Evolutionary conservation across 305 asterid species (phyloP).

Genomic region (Euphrasia arctica): DNA sequence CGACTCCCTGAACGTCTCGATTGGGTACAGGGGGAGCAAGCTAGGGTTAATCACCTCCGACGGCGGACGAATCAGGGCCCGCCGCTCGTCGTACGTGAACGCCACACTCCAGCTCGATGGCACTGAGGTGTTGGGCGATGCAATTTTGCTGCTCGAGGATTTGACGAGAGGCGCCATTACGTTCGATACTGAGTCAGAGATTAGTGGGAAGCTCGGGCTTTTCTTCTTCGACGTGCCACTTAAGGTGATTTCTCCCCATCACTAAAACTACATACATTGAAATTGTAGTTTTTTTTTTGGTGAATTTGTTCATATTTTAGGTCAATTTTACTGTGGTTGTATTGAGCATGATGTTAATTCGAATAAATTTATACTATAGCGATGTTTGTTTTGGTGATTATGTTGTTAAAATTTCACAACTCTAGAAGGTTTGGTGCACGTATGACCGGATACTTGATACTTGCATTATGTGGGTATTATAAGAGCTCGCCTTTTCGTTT

Average conservation of each 20-base stretch:
- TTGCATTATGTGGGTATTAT: neutral
- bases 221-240: slow-evolving; percentile 58
- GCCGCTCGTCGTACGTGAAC: slow-evolving; percentile 48
- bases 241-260: slow-evolving; percentile 38
- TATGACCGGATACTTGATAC: slow-evolving; percentile 4
- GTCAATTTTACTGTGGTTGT: neutral
- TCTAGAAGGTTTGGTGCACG: neutral
- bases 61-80: neutral
- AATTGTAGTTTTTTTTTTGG: neutral
- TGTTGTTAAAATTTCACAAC: neutral
- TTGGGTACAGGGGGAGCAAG: neutral
- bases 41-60: slow-evolving; percentile 6
- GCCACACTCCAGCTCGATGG: neutral
- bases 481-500: neutral
- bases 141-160: neutral
- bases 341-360: neutral
- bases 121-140: neutral
- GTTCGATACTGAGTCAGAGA: slow-evolving; percentile 60
- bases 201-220: slow-evolving; percentile 66
- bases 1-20: neutral
- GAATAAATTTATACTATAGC: neutral
- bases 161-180: slow-evolving; percentile 3
- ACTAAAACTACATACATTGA: neutral
- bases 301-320: neutral
- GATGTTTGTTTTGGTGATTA: slow-evolving; percentile 1